These are phyloP conservation scores for Coemansia sp. DNA, from an alignment of 192 early-diverging fungal genomes.

Conservation along the genomic window DNA sequence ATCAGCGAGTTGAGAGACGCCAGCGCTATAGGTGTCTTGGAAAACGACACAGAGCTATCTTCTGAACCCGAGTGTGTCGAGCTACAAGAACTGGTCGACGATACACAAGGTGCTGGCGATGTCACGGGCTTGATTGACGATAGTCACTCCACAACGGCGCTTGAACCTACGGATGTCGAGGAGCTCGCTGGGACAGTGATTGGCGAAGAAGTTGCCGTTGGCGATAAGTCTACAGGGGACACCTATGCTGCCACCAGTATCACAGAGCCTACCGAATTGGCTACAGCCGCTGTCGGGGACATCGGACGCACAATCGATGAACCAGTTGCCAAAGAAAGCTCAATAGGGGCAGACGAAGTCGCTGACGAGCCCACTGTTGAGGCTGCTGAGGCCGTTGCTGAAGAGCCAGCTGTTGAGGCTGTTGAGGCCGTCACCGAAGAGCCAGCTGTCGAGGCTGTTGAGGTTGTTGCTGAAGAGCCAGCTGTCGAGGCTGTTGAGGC, in stretches of 20 bases:
- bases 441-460: background rate
- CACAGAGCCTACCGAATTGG: background rate
- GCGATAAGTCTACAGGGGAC: background rate
- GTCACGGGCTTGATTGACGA: background rate
- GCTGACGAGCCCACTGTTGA: background rate
- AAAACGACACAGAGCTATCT: background rate
- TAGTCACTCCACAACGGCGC: background rate
- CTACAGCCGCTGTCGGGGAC: background rate
- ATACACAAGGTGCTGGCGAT: background rate
- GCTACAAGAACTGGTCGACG: background rate
- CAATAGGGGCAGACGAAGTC: background rate
- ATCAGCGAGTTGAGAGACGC: background rate
- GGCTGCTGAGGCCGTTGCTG: background rate
- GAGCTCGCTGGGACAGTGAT: slow-evolving; percentile 6
- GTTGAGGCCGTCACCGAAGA: background rate
- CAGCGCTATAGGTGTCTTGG: background rate
- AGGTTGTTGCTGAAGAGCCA: background rate
- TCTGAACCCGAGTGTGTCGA: background rate
- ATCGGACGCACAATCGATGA: background rate
- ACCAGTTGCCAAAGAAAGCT: no score
- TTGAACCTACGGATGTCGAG: background rate
- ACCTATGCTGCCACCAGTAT: background rate
- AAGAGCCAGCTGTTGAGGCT: background rate
- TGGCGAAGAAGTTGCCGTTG: no score
- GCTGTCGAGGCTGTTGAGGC: slow-evolving; percentile 8